Base-by-base conservation (phyloP, 306 rosid genomes). In the Gleditsia sinensis region DNA sequence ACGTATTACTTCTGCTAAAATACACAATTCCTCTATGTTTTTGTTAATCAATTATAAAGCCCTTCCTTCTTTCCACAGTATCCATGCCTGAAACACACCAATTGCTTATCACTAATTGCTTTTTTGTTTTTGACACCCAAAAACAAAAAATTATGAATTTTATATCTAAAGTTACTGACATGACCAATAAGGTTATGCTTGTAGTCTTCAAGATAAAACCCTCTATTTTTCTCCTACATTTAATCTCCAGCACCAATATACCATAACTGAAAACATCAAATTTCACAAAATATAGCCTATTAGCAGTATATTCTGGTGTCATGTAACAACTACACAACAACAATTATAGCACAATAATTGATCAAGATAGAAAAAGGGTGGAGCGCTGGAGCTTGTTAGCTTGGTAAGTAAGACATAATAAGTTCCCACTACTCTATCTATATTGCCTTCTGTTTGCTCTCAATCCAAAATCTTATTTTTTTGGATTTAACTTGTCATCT, bases 81-180 rank as follows among this genome's bases (percentile, higher is more conserved):
- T 76, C 87, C 87, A 82, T 14, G 85, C 86, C 87, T 85, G 78
- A 53, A 37, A 43, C 40, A 57, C n/a, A n/a, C n/a, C n/a, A n/a
- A n/a, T n/a, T n/a, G 8, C 9, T 2, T 64, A 59, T 59, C 16
- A 59, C 0, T 59, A 3, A 25, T 43, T 6, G 21, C 24, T 3
- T 24, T 6, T 3, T n/a, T n/a, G n/a, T 25, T n/a, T 69, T 16
- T 28, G 12, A 17, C 1, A 6, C 3, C 5, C n/a, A n/a, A n/a
- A n/a, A n/a, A n/a, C n/a, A 0, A 11, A 23, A 19, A 32, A 0
- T n/a, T 64, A 4, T 27, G 3, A 0, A 34, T 1, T 0, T 9
- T 12, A 20, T n/a, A 13, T 5, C 34, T 65, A 0, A 62, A 7
- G 3, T n/a, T 3, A 67, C 86, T 85, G 43, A 85, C 88, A 32